Evolutionary conservation across 1,284 basidiomycete genomes (phyloP).

Genomic region (Meripilus lineatus): DNA sequence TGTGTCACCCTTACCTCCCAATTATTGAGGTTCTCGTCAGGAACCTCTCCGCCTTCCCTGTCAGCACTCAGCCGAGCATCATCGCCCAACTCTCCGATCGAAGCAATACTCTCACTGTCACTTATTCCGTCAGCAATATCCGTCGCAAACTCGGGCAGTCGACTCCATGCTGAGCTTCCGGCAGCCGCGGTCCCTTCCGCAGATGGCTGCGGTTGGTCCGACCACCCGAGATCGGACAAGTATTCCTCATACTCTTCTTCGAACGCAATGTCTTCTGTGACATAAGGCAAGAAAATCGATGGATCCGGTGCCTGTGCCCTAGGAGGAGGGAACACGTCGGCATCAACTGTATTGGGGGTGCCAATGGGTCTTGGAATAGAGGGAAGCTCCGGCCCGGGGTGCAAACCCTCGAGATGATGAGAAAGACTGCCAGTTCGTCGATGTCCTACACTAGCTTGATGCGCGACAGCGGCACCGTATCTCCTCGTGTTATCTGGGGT

Average conservation of each 20-base stretch:
- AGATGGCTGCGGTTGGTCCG: constrained; percentile 47
- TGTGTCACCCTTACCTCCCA: constrained; percentile 90
- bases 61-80: constrained; percentile 63
- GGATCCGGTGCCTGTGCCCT: constrained; percentile 80
- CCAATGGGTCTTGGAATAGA: constrained; percentile 69
- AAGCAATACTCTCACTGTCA: constrained; percentile 85
- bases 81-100: constrained; percentile 81
- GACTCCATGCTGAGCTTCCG: constrained; percentile 72
- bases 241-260: constrained; percentile 89
- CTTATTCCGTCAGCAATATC: constrained; percentile 79
- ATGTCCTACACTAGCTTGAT: constrained; percentile 54
- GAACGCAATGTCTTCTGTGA: constrained; percentile 81
- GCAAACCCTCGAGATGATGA: constrained; percentile 71
- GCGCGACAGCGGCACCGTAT: constrained; percentile 64
- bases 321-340: constrained; percentile 78
- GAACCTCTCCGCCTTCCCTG: constrained; percentile 54
- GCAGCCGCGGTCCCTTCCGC: constrained; percentile 31
- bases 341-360: constrained; percentile 72
- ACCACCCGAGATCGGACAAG: constrained; percentile 73
- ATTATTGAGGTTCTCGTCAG: constrained; percentile 82
- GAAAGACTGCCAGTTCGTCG: constrained; percentile 76
- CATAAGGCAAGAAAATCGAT: constrained; percentile 80
- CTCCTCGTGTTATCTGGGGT: constrained; percentile 70
- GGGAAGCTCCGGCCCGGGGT: constrained; percentile 69
- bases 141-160: constrained; percentile 64